Conservation (phyloP, 805 yeast species). For the Barnettozyma salicaria region DNA sequence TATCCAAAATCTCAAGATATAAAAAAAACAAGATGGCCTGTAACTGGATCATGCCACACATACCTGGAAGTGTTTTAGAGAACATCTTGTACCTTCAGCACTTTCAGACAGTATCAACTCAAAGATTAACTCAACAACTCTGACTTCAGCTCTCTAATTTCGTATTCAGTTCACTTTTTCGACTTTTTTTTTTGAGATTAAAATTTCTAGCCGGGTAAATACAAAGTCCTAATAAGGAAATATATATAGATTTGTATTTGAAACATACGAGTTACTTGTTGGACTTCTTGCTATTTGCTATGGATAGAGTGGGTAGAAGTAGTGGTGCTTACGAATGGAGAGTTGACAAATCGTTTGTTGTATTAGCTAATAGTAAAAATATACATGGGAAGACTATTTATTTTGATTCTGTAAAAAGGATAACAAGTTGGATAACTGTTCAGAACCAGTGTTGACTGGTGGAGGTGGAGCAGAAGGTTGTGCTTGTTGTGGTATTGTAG, state of each 20-base stretch:
- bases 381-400: conserved; percentile 9
- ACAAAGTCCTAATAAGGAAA: not conserved
- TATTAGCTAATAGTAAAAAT: too few species aligned
- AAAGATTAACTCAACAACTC: too few species aligned
- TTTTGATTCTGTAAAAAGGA: conserved; percentile 37
- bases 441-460: conserved; percentile 30
- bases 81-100: too few species aligned
- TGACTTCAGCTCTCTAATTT: not conserved
- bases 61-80: conserved; percentile 12
- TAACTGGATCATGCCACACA: conserved; percentile 1
- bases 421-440: conserved; percentile 37
- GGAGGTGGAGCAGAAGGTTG: conserved; percentile 9
- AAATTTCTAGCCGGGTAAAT: conserved; percentile 8
- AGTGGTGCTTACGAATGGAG: too few species aligned
- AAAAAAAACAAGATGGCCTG: too few species aligned
- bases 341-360: too few species aligned
- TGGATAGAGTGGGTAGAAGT: too few species aligned
- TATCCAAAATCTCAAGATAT: too few species aligned
- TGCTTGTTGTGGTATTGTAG: conserved; percentile 8
- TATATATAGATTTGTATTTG: too few species aligned
- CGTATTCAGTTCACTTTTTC: conserved; percentile 2
- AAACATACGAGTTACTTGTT: too few species aligned
- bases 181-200: not conserved
- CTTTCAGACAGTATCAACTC: too few species aligned
- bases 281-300: too few species aligned